These are phyloP conservation scores for Fragaria iinumae DNA, from an alignment of 306 rosid species.

Conservation along the genomic window DNA sequence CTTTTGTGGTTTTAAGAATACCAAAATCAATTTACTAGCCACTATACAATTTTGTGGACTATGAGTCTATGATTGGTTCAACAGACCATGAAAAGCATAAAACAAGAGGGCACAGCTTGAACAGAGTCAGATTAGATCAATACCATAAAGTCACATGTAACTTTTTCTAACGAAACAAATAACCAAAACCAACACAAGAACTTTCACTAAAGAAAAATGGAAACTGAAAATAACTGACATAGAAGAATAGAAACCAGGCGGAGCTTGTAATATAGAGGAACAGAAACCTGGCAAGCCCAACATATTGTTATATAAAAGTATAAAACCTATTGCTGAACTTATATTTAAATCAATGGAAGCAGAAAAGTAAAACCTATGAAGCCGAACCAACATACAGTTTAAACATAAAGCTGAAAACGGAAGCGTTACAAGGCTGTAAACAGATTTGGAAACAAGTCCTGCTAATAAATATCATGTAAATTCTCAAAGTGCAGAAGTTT, in stretches of 20 bases:
- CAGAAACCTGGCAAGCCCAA: neutral
- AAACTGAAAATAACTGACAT: neutral
- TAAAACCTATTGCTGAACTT: neutral
- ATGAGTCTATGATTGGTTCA: neutral
- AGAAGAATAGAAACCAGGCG: neutral
- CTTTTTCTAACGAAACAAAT: neutral
- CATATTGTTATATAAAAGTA: neutral
- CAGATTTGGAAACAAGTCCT: neutral
- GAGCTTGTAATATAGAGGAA: neutral
- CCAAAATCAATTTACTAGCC: neutral
- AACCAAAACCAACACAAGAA: neutral
- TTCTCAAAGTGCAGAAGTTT: neutral
- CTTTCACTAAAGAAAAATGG: neutral
- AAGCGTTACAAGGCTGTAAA: neutral
- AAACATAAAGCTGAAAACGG: neutral
- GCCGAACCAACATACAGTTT: neutral
- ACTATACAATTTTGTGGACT: neutral
- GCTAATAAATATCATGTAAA: neutral
- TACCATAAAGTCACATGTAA: neutral
- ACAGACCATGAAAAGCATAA: neutral
- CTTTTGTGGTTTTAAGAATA: neutral
- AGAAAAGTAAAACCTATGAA: neutral
- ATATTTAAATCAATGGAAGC: neutral
- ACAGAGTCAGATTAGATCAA: neutral
- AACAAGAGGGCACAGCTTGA: slow-evolving; percentile 1